Evolutionary conservation across 805 yeast genomes (phyloP).

Genomic region (Candida hispaniensis): DNA sequence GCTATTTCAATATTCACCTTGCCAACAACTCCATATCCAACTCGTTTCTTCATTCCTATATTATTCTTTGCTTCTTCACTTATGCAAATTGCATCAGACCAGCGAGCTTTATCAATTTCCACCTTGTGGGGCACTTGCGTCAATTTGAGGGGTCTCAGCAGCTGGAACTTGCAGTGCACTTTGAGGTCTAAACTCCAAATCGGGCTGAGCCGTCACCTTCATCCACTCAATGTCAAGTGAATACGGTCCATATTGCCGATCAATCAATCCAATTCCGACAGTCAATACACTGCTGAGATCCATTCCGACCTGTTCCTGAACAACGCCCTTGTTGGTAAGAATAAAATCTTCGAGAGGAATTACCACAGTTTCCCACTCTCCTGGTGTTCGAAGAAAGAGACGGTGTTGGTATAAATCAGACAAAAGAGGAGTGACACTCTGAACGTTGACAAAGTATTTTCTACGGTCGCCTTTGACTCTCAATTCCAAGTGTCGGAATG

Average conservation of each 20-base stretch:
- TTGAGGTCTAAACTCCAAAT: constrained; percentile 11
- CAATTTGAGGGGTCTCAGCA: too few relatives aligned
- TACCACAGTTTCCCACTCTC: constrained; percentile 74
- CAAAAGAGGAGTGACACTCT: constrained; percentile 65
- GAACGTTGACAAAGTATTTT: constrained; percentile 68
- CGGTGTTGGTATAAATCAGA: constrained; percentile 80
- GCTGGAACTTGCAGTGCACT: too few relatives aligned
- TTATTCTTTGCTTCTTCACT: too few relatives aligned
- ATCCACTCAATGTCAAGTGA: constrained; percentile 60
- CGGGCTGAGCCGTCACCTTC: constrained; percentile 38
- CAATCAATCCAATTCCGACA: constrained; percentile 68
- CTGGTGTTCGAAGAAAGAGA: constrained; percentile 56
- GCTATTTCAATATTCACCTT: too few relatives aligned
- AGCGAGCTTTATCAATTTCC: too few relatives aligned
- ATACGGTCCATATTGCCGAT: constrained; percentile 68
- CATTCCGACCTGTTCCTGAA: constrained; percentile 46
- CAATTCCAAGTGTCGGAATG: constrained; percentile 49
- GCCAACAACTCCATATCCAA: too few relatives aligned
- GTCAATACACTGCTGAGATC: constrained; percentile 58
- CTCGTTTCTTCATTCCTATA: too few relatives aligned
- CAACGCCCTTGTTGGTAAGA: constrained; percentile 70
- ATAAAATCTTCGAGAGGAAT: constrained; percentile 72
- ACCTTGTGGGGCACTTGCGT: too few relatives aligned
- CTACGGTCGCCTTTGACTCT: constrained; percentile 65
- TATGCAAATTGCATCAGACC: too few relatives aligned